Conservation (phyloP, 306 rosid genomes). For the Dryas octopetala region DNA sequence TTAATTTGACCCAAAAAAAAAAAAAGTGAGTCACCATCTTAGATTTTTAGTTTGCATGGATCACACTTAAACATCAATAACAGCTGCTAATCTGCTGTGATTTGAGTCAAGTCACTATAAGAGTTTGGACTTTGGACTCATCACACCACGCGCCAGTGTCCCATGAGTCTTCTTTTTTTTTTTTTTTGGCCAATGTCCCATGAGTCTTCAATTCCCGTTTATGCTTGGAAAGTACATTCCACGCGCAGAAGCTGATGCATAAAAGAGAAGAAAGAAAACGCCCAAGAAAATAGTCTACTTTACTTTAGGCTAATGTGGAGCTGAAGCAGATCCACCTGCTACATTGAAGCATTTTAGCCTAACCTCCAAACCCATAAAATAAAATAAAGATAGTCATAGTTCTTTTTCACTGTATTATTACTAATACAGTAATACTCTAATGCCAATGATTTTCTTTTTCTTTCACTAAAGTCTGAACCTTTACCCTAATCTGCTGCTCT, state of each 20-base stretch:
- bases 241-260: slow-evolving; percentile 9
- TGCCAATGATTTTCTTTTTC: slow-evolving; percentile 60
- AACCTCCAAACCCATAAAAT: slow-evolving; percentile 45
- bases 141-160: not conserved
- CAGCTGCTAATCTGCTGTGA: slow-evolving; percentile 40
- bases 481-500: not conserved
- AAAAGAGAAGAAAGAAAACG: not conserved
- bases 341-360: slow-evolving; percentile 54
- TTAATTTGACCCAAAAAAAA: no score
- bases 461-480: slow-evolving; percentile 33
- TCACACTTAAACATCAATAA: slow-evolving; percentile 38
- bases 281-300: no score
- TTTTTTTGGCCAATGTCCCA: no score
- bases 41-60: no score
- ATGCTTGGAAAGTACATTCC: not conserved
- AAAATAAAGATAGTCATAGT: not conserved
- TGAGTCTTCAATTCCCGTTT: not conserved
- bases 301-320: not conserved
- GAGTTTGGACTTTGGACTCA: not conserved
- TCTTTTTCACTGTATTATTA: slow-evolving; percentile 21
- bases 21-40: no score
- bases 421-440: slow-evolving; percentile 22
- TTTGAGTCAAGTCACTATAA: not conserved
- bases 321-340: slow-evolving; percentile 25
- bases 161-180: not conserved